A percentile compares a stretch with the other conserved stretches of the same genome.
These are phyloP conservation scores for Cystobasidium sp. DNA, from an alignment of 1,284 basidiomycete genomes.

Conservation along the genomic window DNA sequence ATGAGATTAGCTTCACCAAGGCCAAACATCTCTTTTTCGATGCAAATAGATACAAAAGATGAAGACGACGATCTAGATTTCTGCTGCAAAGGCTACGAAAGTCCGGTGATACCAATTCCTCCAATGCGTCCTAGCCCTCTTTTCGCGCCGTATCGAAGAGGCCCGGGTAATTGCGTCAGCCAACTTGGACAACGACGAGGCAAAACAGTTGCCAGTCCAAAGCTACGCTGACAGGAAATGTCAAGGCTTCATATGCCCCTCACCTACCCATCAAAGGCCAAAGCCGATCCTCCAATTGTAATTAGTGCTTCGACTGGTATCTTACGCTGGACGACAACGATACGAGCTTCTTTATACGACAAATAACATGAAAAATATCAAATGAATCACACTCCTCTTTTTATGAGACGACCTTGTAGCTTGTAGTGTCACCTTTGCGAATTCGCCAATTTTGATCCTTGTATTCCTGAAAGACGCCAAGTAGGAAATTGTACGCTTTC, in stretches of 20 bases:
- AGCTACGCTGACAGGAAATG: slow-evolving; percentile 3
- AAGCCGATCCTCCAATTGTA: background rate
- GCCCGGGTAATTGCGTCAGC: background rate
- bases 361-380: background rate
- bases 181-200: slow-evolving; percentile 34
- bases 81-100: slow-evolving; percentile 40
- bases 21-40: background rate
- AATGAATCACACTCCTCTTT: background rate
- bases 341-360: background rate
- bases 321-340: slow-evolving; percentile 7
- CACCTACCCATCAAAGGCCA: background rate
- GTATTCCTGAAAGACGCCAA: slow-evolving; percentile 19
- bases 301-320: background rate
- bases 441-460: background rate
- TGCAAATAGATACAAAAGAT: background rate
- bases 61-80: slow-evolving; percentile 40
- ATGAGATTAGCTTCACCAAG: slow-evolving; percentile 16
- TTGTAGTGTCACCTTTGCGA: background rate
- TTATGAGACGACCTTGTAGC: background rate
- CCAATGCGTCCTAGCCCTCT: background rate
- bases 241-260: background rate
- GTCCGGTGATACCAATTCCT: background rate
- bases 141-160: slow-evolving; percentile 3
- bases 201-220: slow-evolving; percentile 14
- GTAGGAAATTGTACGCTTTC: slow-evolving; percentile 22